These are phyloP conservation scores for Fraxinus cuspidata DNA, from an alignment of 257 asterid species.

Conservation along the genomic window DNA sequence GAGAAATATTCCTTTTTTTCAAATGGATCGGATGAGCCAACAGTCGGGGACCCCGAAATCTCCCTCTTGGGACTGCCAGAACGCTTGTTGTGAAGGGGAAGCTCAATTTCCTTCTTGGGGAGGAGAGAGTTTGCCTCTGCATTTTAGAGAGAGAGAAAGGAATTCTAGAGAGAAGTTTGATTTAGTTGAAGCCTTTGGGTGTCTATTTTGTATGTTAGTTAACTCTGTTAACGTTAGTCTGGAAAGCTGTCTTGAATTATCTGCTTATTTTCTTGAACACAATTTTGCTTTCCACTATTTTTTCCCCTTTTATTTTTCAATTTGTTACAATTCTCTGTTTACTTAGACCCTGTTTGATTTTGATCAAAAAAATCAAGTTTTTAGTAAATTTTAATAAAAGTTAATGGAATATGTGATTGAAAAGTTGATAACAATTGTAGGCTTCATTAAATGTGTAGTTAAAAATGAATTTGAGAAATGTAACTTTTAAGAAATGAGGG, in stretches of 20 bases:
- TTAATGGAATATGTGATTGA: no score
- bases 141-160: conserved; percentile 30
- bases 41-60: conserved; percentile 14
- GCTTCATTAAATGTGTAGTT: no score
- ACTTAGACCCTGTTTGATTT: no score
- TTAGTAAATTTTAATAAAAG: no score
- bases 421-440: no score
- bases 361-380: no score
- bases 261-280: background rate
- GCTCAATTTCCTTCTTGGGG: conserved; percentile 20
- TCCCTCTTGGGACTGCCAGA: conserved; percentile 19
- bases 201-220: background rate
- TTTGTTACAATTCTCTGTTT: background rate
- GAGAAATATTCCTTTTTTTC: background rate
- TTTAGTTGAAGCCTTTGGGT: background rate
- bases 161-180: conserved; percentile 10
- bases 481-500: no score
- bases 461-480: no score
- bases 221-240: background rate
- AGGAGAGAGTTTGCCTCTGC: conserved; percentile 32
- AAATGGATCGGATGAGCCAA: conserved; percentile 42
- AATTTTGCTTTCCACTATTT: background rate
- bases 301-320: background rate
- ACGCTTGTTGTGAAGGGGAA: conserved; percentile 29
- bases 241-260: conserved; percentile 1